phyloP scores from a whole-genome alignment of 768 basidiomycete species.

The Chiua virens region DNA sequence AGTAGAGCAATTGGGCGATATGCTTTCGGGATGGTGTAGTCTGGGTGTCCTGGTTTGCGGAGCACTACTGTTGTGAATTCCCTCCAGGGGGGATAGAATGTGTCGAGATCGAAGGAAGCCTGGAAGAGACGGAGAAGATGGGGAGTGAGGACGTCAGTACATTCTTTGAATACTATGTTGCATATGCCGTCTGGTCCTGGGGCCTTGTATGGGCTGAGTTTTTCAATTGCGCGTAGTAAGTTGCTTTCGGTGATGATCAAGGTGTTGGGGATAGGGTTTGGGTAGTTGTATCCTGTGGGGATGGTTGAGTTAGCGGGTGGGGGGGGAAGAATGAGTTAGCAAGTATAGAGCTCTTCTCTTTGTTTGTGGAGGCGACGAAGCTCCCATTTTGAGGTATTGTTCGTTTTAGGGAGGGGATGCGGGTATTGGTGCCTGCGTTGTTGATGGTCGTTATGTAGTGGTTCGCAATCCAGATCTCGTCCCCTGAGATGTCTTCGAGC shows the following conservation, averaged over 20 bases:
- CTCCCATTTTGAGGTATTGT: background rate
- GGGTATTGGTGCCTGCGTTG: background rate
- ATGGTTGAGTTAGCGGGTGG: background rate
- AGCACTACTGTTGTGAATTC: slow-evolving; percentile 31
- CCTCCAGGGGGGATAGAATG: no score
- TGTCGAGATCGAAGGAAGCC: no score
- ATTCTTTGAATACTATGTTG: no score
- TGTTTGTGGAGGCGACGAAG: no score
- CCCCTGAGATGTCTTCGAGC: background rate
- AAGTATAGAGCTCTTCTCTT: no score
- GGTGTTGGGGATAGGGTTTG: background rate
- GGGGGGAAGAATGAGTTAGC: background rate
- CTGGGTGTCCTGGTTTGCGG: slow-evolving; percentile 34
- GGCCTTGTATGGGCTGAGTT: background rate
- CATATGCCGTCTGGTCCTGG: no score
- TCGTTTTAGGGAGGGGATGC: background rate
- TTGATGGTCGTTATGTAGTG: background rate
- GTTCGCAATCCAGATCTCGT: no score
- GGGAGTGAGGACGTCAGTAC: no score
- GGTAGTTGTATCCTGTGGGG: background rate
- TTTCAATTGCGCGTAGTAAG: background rate
- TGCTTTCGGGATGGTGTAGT: slow-evolving; percentile 32
- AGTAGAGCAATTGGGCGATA: slow-evolving; percentile 40
- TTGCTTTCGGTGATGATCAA: background rate
- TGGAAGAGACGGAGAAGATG: no score